Percentiles rank a stretch among this genome's conserved stretches.
Conservation (phyloP, 805 yeast species). For the Teunomyces stri region DNA sequence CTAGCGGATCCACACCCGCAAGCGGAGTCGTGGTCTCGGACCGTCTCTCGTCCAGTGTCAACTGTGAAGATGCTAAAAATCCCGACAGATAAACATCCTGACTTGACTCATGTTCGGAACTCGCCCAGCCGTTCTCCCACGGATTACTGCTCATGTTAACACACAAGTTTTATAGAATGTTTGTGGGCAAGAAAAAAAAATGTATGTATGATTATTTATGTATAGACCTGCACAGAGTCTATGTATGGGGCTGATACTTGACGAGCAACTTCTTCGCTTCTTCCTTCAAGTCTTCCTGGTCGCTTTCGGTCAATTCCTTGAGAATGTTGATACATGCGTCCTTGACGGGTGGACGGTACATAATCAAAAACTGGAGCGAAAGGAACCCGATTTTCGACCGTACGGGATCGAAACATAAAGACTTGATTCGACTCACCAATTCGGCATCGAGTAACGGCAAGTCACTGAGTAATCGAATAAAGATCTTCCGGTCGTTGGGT, state of each 20-base stretch:
- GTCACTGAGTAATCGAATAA: slow-evolving; percentile 82
- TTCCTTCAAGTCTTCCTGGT: slow-evolving; percentile 49
- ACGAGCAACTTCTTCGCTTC: slow-evolving; percentile 46
- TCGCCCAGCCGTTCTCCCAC: slow-evolving; percentile 42
- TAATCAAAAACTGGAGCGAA: slow-evolving; percentile 75
- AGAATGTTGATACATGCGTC: slow-evolving; percentile 49
- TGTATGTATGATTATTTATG: no score
- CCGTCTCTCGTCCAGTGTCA: slow-evolving; percentile 3
- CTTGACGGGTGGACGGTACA: slow-evolving; percentile 88
- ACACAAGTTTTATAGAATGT: background rate
- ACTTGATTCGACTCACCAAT: slow-evolving; percentile 62
- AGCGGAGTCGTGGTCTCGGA: background rate
- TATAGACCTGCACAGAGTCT: background rate
- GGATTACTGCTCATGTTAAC: slow-evolving; percentile 23
- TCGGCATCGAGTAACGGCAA: slow-evolving; percentile 69
- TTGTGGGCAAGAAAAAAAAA: no score
- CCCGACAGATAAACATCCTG: slow-evolving; percentile 3
- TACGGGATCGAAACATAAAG: slow-evolving; percentile 82
- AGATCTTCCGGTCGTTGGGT: slow-evolving; percentile 71
- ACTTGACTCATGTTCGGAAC: slow-evolving; percentile 10
- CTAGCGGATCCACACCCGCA: background rate
- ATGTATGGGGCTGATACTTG: slow-evolving; percentile 34
- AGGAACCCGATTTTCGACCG: slow-evolving; percentile 78
- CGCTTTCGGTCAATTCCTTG: slow-evolving; percentile 40
- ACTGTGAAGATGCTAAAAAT: slow-evolving; percentile 27